Evolutionary conservation across 1,139 yeast species (phyloP).

Genomic region (Debaryomyces psychrophilus): DNA sequence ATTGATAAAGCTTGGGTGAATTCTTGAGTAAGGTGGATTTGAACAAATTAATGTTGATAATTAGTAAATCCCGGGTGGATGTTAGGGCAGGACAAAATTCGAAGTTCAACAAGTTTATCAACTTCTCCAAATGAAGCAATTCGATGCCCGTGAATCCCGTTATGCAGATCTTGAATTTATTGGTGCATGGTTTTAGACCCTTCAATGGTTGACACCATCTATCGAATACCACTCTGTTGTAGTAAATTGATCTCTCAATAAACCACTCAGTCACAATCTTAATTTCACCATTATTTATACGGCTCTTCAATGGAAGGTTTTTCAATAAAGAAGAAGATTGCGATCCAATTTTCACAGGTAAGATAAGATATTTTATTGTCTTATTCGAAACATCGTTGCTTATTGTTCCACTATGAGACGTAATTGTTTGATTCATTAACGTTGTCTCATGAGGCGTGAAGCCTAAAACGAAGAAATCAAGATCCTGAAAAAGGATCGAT

Average conservation of each 20-base stretch:
- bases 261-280: constrained; percentile 78
- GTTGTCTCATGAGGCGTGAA: constrained; percentile 36
- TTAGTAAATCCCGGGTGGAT: constrained; percentile 59
- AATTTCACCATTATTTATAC: constrained; percentile 26
- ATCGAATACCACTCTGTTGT: constrained; percentile 57
- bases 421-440: constrained; percentile 41
- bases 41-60: constrained; percentile 62
- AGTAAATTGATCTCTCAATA: constrained; percentile 74
- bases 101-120: constrained; percentile 58
- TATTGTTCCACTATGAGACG: constrained; percentile 46
- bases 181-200: constrained; percentile 36
- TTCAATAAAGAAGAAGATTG: constrained; percentile 29
- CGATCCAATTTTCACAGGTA: constrained; percentile 43
- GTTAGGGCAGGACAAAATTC: constrained; percentile 55
- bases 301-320: constrained; percentile 28
- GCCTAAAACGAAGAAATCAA: constrained; percentile 41
- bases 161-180: constrained; percentile 56
- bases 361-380: constrained; percentile 40
- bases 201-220: constrained; percentile 73
- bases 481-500: constrained; percentile 34
- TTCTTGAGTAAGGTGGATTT: constrained; percentile 34
- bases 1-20: constrained; percentile 44
- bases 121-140: constrained; percentile 68
- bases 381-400: constrained; percentile 24
- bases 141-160: constrained; percentile 89